These are phyloP conservation scores for Pythium rhizo-oryzae DNA, from an alignment of 352 stramenopile genomes.

Conservation along the genomic window DNA sequence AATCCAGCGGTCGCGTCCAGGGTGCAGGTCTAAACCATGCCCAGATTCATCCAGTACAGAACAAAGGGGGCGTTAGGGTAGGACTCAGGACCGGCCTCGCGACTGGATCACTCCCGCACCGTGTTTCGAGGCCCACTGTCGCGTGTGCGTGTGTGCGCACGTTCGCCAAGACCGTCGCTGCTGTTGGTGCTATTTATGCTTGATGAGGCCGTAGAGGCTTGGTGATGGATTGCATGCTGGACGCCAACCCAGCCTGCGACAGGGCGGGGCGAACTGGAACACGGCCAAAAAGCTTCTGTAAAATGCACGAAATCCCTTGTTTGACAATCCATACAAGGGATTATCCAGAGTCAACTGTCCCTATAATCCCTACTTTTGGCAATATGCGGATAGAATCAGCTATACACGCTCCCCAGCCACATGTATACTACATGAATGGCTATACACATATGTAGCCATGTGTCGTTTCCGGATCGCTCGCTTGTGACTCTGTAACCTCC, in stretches of 20 bases:
- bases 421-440: not conserved
- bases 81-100: not conserved
- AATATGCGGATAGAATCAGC: not conserved
- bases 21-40: not conserved
- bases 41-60: not conserved
- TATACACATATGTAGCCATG: conserved; percentile 16
- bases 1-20: not conserved
- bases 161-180: not conserved
- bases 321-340: not conserved
- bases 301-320: conserved; percentile 14
- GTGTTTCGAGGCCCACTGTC: not conserved
- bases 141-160: not conserved
- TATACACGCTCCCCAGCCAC: not conserved
- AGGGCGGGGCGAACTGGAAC: not conserved
- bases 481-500: not conserved
- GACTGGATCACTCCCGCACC: not conserved
- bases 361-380: no score
- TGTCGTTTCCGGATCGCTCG: conserved; percentile 24
- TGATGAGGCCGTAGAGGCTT: not conserved
- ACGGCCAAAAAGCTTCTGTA: conserved; percentile 1
- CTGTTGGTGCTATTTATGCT: conserved; percentile 4
- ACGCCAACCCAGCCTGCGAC: not conserved
- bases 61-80: not conserved
- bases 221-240: not conserved
- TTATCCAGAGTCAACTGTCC: not conserved